Evolutionary conservation across 768 basidiomycete genomes (phyloP), one percentile per base, ranked within the genome.

Genomic region (Rhizopogon vesiculosus): DNA sequence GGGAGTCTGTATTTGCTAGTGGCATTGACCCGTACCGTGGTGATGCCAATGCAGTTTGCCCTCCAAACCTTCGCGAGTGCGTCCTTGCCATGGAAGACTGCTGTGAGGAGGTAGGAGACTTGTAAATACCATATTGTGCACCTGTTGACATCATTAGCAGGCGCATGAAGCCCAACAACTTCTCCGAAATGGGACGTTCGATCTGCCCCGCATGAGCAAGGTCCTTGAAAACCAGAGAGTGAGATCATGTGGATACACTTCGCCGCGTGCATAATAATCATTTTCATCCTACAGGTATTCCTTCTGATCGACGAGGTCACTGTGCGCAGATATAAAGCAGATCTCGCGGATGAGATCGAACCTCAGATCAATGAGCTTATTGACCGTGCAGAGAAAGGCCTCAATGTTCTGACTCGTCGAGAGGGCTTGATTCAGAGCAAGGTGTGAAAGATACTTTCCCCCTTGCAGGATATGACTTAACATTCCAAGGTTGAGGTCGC

Each of bases 11-110:
- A 8, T 91, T 91, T 66, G 71, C 82, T 1, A 77, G 83, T n/a
- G 81, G 84, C 5, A 76, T 85, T 35, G 84, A 86, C 16, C 67
- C 79, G n/a, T 82, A 87, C 60, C 76, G 83, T 1, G 80, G 81
- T 0, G 89, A 91, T 42, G 76, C 71, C 5, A 78, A 85, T 57
- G 80, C 83, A 0, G 76, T 79, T 55, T 91, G 87, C 62, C 87
- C 87, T 3, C 87, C 83, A 0, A 83, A 83, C 68, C 74, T 91
- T 16, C 78, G 78, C 51, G 89, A 90, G 69, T 90, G 89, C 63
- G 89, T 91, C 4, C 72, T 79, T 60, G 84, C 86, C 0, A 83
- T 91, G 80, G 86, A 90, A 62, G 86, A 89, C 61, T 90, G 89
- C 61, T 91, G 87, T 63, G 85, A 89, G 66, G 86, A 90, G 82